phyloP scores from a whole-genome alignment of 176 grass and related monocot species.

The Oryza australiensis region DNA sequence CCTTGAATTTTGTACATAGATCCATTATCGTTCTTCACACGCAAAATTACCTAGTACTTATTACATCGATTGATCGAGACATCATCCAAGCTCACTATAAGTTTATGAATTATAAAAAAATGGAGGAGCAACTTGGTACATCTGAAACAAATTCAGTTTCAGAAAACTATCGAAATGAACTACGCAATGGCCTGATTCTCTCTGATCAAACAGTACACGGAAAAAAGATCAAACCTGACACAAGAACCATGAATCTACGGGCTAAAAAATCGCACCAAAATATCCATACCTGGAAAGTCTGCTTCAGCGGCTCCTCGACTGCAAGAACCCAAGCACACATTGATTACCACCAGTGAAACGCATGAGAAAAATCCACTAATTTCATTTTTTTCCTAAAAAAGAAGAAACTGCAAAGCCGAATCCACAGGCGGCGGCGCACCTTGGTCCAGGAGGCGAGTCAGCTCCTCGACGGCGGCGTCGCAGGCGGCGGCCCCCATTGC shows the following conservation, averaged over 20 bases:
- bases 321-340: conserved; percentile 31
- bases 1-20: not conserved
- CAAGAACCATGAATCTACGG: not conserved
- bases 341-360: not conserved
- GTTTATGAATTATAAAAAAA: not conserved
- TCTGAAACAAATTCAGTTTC: not conserved
- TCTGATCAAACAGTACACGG: not conserved
- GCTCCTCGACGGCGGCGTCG: conserved; percentile 74
- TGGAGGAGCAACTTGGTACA: not conserved
- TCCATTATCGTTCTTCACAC: not conserved
- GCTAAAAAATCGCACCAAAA: not conserved
- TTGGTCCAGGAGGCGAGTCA: conserved; percentile 65
- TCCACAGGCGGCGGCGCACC: conserved; percentile 27
- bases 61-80: not conserved
- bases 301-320: conserved; percentile 73
- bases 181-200: not conserved
- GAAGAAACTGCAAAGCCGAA: not conserved
- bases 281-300: conserved; percentile 75
- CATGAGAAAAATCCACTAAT: not conserved
- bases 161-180: conserved; percentile 24
- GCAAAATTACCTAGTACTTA: not conserved
- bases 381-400: not conserved
- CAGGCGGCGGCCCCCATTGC: conserved; percentile 68
- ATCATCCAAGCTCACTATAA: not conserved
- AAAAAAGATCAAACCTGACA: not conserved